Base-by-base conservation (phyloP, 495 filamentous ascomycete species). In the Penicillium simplicissimum region DNA sequence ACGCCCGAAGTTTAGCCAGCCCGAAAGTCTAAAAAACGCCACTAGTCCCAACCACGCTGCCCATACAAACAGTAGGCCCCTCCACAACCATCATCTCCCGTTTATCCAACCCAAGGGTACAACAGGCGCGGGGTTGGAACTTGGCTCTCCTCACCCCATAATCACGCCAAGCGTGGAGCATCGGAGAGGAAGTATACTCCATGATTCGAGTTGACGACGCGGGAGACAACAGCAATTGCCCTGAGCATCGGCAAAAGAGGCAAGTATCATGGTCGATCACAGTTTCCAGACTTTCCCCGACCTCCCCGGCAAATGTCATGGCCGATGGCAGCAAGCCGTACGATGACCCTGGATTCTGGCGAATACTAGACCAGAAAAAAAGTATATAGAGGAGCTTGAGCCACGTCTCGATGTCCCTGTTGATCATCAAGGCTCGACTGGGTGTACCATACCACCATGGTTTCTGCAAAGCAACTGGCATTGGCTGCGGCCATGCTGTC, bases 401-500 rank as follows among this genome's bases (percentile, higher is more conserved):
- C 33, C 48, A 19, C 34, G 15, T 11, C 25, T 37, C 9, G 15
- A 34, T 19, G 5, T 15, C 28, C 38, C 17, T 34, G 36, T 23
- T 48, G 42, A 35, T 23, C 31, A 43, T n/a, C 57, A 25, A 23
- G 42, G 43, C 33, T 17, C 9, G 25, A 33, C 17, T 23, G 49
- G n/a, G 13, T 15, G 35, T 13, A 52, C 42, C 21, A 23, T 15
- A 36, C 4, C 43, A 52, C 11, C 5, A 64, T 64, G 62, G 34
- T 60, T 36, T 60, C 57, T 54, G 33, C 25, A 64, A 57, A 47
- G 53, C 52, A 61, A 31, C 52, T 61, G 11, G 58, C 52, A 21
- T 21, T 64, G 58, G 60, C 66, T 8, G 38, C 59, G 47, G 60
- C 63, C 57, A 47, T 66, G 31, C 54, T 66, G 38, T 65, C 66